A percentile compares a stretch with the other conserved stretches of the same genome.
Conservation (phyloP, 306 rosid species). For the Glycine soja region DNA sequence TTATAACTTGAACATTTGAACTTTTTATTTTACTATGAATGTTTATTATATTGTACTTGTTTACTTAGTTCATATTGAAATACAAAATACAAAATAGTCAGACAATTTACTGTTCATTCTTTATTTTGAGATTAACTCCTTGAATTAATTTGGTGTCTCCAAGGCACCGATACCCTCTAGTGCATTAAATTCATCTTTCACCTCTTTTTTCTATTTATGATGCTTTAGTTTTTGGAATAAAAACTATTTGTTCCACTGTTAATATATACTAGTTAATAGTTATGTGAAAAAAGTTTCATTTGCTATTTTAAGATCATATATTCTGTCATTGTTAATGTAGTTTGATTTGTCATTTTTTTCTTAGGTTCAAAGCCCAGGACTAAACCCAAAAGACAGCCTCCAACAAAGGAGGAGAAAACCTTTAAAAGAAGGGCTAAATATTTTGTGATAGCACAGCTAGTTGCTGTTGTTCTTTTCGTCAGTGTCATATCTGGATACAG, state of each 20-base stretch:
- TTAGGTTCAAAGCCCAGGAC: conserved; percentile 74
- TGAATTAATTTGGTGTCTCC: neutral
- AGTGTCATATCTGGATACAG: conserved; percentile 58
- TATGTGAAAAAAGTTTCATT: neutral
- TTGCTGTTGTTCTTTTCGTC: conserved; percentile 76
- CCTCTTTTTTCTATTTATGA: neutral
- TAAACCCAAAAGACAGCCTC: conserved; percentile 68
- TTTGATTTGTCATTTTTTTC: conserved; percentile 19
- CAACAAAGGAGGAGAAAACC: conserved; percentile 77
- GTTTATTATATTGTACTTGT: conserved; percentile 5
- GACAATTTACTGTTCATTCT: neutral
- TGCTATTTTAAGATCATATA: neutral
- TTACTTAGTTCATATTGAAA: neutral
- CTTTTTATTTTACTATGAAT: neutral
- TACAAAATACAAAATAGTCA: neutral
- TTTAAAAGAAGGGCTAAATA: conserved; percentile 75
- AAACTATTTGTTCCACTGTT: neutral
- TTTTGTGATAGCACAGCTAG: conserved; percentile 71
- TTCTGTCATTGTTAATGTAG: neutral
- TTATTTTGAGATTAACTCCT: neutral
- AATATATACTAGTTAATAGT: neutral
- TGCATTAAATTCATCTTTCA: neutral
- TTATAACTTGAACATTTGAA: neutral
- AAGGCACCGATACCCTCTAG: neutral
- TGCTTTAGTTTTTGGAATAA: neutral